These are phyloP conservation scores for Magnaporthiopsis rhizophila DNA, from an alignment of 2,329 filamentous ascomycete genomes.

Conservation along the genomic window DNA sequence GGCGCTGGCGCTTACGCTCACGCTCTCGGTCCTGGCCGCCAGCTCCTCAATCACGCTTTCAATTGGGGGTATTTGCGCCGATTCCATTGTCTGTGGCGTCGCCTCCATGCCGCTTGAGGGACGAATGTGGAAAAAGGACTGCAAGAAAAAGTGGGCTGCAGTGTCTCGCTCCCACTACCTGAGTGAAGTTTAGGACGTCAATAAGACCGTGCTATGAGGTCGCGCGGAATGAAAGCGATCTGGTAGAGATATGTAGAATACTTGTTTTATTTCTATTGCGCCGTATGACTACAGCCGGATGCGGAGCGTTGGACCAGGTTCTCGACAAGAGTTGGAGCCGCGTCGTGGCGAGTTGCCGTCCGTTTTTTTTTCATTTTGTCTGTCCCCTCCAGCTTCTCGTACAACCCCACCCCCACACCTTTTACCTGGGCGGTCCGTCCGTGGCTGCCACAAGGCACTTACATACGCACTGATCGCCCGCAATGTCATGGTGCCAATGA, in stretches of 20 bases:
- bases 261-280: no score
- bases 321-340: background rate
- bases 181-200: no score
- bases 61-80: slow-evolving; percentile 13
- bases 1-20: background rate
- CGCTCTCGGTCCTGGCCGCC: slow-evolving; percentile 3
- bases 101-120: no score
- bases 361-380: background rate
- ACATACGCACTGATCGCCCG: background rate
- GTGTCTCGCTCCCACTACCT: no score
- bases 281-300: no score
- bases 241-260: no score
- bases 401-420: background rate
- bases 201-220: no score
- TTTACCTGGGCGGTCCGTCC: background rate
- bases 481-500: no score
- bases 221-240: no score
- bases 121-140: background rate
- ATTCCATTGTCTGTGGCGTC: background rate
- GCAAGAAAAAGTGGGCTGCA: background rate
- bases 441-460: background rate
- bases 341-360: background rate
- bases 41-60: slow-evolving; percentile 13
- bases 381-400: no score
- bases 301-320: background rate